Evolutionary conservation across 306 rosid species (phyloP).

Genomic region (Cucurbita moschata): DNA sequence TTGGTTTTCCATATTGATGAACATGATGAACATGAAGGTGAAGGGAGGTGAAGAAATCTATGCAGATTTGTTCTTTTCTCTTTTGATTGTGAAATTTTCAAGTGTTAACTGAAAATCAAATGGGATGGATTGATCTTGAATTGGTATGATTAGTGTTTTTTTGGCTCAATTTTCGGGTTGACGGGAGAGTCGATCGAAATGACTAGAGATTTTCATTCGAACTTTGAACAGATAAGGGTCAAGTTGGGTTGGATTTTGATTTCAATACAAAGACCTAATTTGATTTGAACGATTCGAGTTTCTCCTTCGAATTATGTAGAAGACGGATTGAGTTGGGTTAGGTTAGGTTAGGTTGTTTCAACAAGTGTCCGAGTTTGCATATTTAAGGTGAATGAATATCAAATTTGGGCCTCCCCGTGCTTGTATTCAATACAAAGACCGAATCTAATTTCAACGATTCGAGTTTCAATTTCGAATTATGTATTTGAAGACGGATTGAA

Average conservation of each 20-base stretch:
- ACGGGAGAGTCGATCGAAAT: background rate
- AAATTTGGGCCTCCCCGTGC: no score
- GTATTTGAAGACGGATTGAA: no score
- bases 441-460: no score
- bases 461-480: no score
- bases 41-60: background rate
- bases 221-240: background rate
- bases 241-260: background rate
- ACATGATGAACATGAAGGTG: background rate
- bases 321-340: background rate
- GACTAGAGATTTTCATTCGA: background rate
- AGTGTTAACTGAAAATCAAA: background rate
- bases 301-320: background rate
- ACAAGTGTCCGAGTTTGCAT: no score
- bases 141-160: background rate
- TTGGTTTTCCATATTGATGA: background rate
- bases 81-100: background rate
- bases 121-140: background rate
- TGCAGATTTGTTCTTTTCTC: background rate
- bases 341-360: no score
- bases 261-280: background rate
- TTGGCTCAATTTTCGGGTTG: background rate
- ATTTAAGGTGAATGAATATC: no score
- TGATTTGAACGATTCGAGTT: background rate
- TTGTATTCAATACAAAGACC: no score